Evolutionary conservation across 2,329 filamentous ascomycete genomes (phyloP), one percentile per base, ranked within the genome.

Genomic region (Neopestalotiopsis sp.): DNA sequence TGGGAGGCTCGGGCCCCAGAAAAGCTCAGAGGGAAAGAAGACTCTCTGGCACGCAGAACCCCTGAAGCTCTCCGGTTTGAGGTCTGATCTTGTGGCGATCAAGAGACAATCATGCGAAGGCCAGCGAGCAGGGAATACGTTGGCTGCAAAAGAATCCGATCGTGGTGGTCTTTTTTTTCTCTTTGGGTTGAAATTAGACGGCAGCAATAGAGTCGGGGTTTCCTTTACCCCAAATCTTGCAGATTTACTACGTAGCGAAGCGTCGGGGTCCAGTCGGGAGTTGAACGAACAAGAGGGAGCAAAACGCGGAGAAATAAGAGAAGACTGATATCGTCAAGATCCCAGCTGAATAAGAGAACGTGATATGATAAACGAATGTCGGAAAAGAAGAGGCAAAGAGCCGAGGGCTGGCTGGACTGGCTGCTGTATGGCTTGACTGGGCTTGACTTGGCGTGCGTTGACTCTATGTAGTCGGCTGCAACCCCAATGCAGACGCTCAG

Each of bases 61-160:
- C 45, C 20, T 17, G 9, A n/a, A 53, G 14, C 17, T 53, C 45
- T 61, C 67, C 67, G 71, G 66, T 71, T 69, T 68, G 69, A 70
- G 72, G 76, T 77, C 76, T 75, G 74, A 68, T 69, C 73, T 69
- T 57, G 66, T 67, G 75, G 68, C 72, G 79, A 80, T 81, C 77
- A 79, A 74, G 77, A 75, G 78, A 74, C 76, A 76, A 80, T 79
- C 78, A 78, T 71, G 77, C 76, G 73, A 69, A 72, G 69, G 67
- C 24, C 69, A 72, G 71, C 68, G 67, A 72, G 67, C 30, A 57
- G 67, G 42, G 61, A 68, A 68, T 73, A 71, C 69, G 71, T 64
- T 68, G 66, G 49, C 45, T 62, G 30, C 45, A 65, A 53, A 53
- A 53, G 45, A 53, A 53, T 53, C 9, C 59, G 34, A 24, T 61